Conservation (phyloP, 345 rosid genomes). For the Syzygium aromaticum region DNA sequence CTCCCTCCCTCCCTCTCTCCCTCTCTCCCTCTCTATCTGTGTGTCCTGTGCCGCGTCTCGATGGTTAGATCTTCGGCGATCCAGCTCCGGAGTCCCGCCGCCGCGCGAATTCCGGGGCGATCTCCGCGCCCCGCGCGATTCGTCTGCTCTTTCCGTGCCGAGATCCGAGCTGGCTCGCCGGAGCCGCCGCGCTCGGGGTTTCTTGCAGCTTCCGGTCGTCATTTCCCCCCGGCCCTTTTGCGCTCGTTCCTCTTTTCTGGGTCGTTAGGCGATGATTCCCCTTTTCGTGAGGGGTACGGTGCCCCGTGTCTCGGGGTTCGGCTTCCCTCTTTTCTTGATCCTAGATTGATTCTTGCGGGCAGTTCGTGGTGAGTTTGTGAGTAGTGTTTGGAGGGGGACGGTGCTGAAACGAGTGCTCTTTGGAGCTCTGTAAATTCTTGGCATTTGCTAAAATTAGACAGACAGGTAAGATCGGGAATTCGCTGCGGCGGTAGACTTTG, state of each 20-base stretch:
- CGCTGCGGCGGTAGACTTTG: not conserved
- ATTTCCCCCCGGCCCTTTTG: not conserved
- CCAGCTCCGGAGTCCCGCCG: not conserved
- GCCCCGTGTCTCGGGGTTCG: not conserved
- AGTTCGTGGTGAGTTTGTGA: not conserved
- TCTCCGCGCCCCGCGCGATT: slow-evolving; percentile 1
- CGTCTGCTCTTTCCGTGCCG: not conserved
- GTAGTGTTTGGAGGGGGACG: not conserved
- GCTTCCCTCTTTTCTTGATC: not conserved
- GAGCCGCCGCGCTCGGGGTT: not conserved
- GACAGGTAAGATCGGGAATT: not conserved
- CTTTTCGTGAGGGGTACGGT: not conserved
- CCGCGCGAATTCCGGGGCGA: slow-evolving; percentile 9
- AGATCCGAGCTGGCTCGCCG: slow-evolving; percentile 5
- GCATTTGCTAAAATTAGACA: not conserved
- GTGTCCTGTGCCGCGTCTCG: not conserved
- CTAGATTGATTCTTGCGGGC: not conserved
- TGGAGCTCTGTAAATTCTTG: not conserved
- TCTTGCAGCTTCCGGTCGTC: not conserved
- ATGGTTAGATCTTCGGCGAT: slow-evolving; percentile 28
- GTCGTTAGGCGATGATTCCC: not conserved
- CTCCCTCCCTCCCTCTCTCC: not conserved
- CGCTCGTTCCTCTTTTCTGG: not conserved
- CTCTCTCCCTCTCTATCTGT: not conserved
- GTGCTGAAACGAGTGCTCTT: not conserved